Evolutionary conservation across 257 asterid species (phyloP), one percentile per base, ranked within the genome.

Genomic region (Solanum gracilifrons): DNA sequence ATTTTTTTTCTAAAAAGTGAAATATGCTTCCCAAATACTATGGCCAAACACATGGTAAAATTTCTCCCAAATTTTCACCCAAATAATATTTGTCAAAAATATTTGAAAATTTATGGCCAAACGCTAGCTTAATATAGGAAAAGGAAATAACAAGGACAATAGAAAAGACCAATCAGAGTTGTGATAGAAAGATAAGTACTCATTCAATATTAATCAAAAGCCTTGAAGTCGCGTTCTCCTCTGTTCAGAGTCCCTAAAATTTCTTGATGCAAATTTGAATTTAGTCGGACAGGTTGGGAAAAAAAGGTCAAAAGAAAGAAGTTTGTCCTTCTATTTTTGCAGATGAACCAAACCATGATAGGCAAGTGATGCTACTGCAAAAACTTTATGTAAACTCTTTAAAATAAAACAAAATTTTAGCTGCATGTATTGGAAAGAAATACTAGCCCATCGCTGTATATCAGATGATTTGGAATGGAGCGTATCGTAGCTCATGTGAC

Each of bases 181-280:
- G 58, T 13, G 58, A 16, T 48, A 48, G 3, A 48, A 48, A 48
- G 58, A 5, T 48, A 48, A 48, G 58, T 48, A 48, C 1, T 48
- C 20, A 15, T 48, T 48, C 58, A 48, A 13, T 21, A 13, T 48
- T 48, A 48, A 48, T 48, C 10, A 55, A 21, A 18, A 7, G 11
- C 7, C 10, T 20, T 20, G 0, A 18, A 18, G 18, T 55, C 9
- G 4, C 1, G 3, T 48, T 15, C 60, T 48, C 9, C 18, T 48
- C 0, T 5, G 9, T 48, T 5, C 8, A 0, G 9, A 55, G n/a
- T 55, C 0, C 1, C n/a, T 55, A 1, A 55, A 55, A 55, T 3
- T 18, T 55, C 23, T 6, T 1, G 2, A 55, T 20, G n/a, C 4
- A 6, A 55, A 55, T 55, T 55, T 7, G 0, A 55, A 55, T 55